These are phyloP conservation scores for Serendipita sp. DNA, from an alignment of 768 basidiomycete species.

Conservation along the genomic window DNA sequence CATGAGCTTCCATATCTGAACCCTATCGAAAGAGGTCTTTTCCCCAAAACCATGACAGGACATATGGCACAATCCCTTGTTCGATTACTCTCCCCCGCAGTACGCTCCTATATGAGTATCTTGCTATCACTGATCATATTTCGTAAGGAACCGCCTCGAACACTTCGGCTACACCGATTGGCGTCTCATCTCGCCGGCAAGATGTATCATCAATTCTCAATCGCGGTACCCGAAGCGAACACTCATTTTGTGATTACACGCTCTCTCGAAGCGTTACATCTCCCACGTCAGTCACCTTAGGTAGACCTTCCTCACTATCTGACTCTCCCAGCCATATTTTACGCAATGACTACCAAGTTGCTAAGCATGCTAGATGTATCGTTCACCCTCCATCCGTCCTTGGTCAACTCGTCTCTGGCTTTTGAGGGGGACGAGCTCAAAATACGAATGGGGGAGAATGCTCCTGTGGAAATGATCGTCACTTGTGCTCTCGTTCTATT, in stretches of 20 bases:
- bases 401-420: conserved; percentile 28
- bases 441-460: conserved; percentile 42
- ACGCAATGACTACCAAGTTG: conserved; percentile 45
- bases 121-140: conserved; percentile 10
- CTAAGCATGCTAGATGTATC: conserved; percentile 40
- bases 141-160: neutral
- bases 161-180: neutral
- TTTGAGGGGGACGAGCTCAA: conserved; percentile 25
- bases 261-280: conserved; percentile 30
- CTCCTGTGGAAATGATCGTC: conserved; percentile 52
- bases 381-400: conserved; percentile 40
- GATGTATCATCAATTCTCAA: conserved; percentile 26
- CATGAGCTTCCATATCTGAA: conserved; percentile 74
- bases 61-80: conserved; percentile 61
- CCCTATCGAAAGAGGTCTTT: conserved; percentile 30
- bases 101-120: conserved; percentile 22
- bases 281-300: conserved; percentile 5
- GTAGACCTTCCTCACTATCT: conserved; percentile 13
- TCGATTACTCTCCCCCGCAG: conserved; percentile 53
- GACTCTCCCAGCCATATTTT: conserved; percentile 38
- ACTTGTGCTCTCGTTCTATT: conserved; percentile 46
- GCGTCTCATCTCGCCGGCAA: neutral
- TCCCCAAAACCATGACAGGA: conserved; percentile 43
- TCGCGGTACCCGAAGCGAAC: conserved; percentile 61
- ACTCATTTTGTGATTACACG: conserved; percentile 67